A percentile compares a stretch with the other conserved stretches of the same genome.
These are phyloP conservation scores for Blastobotrys capitulatus DNA, from an alignment of 1,139 yeast species.

Conservation along the genomic window DNA sequence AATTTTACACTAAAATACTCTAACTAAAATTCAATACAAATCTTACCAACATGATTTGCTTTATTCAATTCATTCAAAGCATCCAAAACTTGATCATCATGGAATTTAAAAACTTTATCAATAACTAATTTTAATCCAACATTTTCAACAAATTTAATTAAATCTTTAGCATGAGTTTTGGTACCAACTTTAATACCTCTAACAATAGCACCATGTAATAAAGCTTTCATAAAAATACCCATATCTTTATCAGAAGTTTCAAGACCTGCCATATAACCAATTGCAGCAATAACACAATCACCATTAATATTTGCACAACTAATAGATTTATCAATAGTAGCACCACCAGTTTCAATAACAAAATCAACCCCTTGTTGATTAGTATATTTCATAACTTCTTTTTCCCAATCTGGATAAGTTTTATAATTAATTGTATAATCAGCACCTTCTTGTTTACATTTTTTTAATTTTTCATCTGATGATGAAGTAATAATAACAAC, in stretches of 20 bases:
- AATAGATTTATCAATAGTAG: constrained; percentile 15
- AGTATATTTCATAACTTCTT: constrained; percentile 16
- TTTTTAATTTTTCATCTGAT: constrained; percentile 18
- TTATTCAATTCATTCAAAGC: constrained; percentile 15
- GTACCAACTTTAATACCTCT: constrained; percentile 18
- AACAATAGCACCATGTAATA: constrained; percentile 12
- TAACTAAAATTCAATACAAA: constrained; percentile 8
- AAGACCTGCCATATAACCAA: constrained; percentile 15
- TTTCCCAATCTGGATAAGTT: constrained; percentile 16
- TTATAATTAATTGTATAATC: constrained; percentile 17
- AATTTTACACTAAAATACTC: no score
- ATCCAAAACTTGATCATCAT: constrained; percentile 12
- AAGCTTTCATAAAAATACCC: constrained; percentile 9
- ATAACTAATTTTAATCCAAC: constrained; percentile 14
- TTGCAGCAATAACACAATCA: constrained; percentile 15
- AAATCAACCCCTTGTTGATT: constrained; percentile 15
- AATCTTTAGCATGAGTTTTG: constrained; percentile 12
- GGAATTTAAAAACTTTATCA: constrained; percentile 15
- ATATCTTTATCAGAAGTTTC: constrained; percentile 9
- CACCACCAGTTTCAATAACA: constrained; percentile 19
- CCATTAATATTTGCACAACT: constrained; percentile 6
- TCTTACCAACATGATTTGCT: constrained; percentile 18
- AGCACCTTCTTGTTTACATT: constrained; percentile 10
- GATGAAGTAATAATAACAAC: constrained; percentile 17
- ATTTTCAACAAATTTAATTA: constrained; percentile 15